Conservation (phyloP, 306 rosid species). For the Gynostemma pentaphyllum region DNA sequence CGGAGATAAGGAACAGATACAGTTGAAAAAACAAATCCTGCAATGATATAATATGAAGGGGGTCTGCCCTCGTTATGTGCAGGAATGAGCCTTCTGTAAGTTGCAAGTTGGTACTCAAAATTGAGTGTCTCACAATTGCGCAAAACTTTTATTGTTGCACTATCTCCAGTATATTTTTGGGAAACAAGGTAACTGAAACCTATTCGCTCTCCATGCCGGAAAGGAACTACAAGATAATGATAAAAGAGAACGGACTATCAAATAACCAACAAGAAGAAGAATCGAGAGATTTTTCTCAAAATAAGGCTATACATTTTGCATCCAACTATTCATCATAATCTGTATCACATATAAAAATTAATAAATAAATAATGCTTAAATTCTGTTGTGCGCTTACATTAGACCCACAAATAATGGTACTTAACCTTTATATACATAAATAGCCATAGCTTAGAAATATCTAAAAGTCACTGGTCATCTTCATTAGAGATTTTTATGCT, state of each 20-base stretch:
- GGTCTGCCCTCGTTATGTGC: constrained; percentile 86
- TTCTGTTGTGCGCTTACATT: background rate
- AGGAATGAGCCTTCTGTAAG: constrained; percentile 75
- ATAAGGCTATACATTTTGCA: background rate
- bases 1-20: constrained; percentile 97
- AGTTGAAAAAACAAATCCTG: constrained; percentile 76
- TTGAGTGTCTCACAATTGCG: constrained; percentile 44
- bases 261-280: background rate
- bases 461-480: too few species aligned
- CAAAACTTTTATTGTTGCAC: constrained; percentile 53
- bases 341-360: background rate
- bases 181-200: constrained; percentile 74
- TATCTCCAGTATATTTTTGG: constrained; percentile 34
- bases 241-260: background rate
- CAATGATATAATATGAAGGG: constrained; percentile 90
- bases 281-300: background rate
- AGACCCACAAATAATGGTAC: background rate
- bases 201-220: constrained; percentile 93
- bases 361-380: background rate
- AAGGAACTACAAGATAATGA: constrained; percentile 36
- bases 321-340: background rate
- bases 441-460: too few species aligned
- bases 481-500: background rate
- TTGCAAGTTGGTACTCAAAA: constrained; percentile 47
- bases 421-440: too few species aligned